Percentiles rank a stretch among this genome's conserved stretches.
Conservation (phyloP, 441 rosid species). For the Hura crepitans region DNA sequence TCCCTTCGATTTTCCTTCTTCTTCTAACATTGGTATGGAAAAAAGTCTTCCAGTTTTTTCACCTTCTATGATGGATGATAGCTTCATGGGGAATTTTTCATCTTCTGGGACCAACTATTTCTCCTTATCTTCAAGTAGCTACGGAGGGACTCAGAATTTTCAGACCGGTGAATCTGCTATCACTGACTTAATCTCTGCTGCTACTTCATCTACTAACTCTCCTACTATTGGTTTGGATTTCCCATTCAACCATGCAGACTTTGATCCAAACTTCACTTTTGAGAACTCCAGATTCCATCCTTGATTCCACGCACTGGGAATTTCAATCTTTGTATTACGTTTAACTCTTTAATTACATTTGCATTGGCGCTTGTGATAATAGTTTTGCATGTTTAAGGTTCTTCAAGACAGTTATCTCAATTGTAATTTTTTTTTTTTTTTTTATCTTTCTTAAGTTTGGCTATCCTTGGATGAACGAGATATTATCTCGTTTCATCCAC, state of each 20-base stretch:
- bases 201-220: slow-evolving; percentile 44
- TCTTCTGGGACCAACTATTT: slow-evolving; percentile 32
- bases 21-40: slow-evolving; percentile 20
- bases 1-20: slow-evolving; percentile 37
- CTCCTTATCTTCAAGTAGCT: slow-evolving; percentile 19
- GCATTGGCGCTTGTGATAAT: no score
- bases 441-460: no score
- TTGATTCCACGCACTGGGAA: slow-evolving; percentile 3
- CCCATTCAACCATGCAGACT: slow-evolving; percentile 30
- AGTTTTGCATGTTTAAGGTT: no score
- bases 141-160: slow-evolving; percentile 26
- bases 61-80: slow-evolving; percentile 23
- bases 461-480: no score
- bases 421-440: no score
- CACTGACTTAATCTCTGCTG: slow-evolving; percentile 29
- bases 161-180: slow-evolving; percentile 21
- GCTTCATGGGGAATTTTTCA: slow-evolving; percentile 26
- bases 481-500: no score
- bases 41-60: slow-evolving; percentile 21
- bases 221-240: slow-evolving; percentile 40
- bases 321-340: no score
- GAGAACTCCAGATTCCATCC: slow-evolving; percentile 35
- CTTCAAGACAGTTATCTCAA: no score
- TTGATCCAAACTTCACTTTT: slow-evolving; percentile 41
- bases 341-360: no score